Evolutionary conservation across 1,284 basidiomycete species (phyloP).

Genomic region (Bondarzewia mesenterica): DNA sequence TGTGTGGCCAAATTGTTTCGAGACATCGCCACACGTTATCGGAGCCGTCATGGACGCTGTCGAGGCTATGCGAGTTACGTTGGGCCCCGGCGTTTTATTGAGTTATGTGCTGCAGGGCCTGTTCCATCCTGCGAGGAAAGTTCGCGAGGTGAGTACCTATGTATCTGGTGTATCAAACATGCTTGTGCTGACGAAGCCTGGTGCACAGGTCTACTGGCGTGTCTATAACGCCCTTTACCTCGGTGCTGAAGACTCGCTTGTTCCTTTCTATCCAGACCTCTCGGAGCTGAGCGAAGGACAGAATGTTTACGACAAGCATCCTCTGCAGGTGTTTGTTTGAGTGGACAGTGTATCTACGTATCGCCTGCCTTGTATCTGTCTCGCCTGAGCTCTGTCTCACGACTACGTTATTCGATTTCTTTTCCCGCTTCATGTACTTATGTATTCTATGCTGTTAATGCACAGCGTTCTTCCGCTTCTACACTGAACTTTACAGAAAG

Average conservation of each 20-base stretch:
- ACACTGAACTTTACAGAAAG: no score
- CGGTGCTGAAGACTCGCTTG: slow-evolving; percentile 83
- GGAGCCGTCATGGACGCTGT: slow-evolving; percentile 95
- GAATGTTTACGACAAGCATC: slow-evolving; percentile 83
- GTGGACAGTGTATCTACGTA: not conserved
- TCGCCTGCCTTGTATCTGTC: not conserved
- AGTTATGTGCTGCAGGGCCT: slow-evolving; percentile 89
- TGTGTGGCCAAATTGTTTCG: slow-evolving; percentile 99
- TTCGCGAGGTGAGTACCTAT: slow-evolving; percentile 67
- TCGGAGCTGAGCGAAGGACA: slow-evolving; percentile 82
- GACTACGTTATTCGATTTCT: not conserved
- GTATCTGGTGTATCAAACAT: not conserved
- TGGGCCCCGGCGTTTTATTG: slow-evolving; percentile 90
- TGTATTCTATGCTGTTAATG: no score
- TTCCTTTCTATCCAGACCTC: slow-evolving; percentile 91
- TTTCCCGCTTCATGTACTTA: no score
- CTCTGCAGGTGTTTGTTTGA: slow-evolving; percentile 76
- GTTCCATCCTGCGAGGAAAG: slow-evolving; percentile 94
- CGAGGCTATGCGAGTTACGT: slow-evolving; percentile 92
- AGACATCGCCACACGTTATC: slow-evolving; percentile 97
- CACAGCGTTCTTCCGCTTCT: no score
- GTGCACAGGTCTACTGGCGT: slow-evolving; percentile 71
- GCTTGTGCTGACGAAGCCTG: not conserved
- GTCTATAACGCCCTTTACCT: slow-evolving; percentile 89
- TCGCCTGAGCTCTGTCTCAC: not conserved